Evolutionary conservation across 2,329 filamentous ascomycete species (phyloP).

Genomic region (Myriosclerotinia duriaeana): DNA sequence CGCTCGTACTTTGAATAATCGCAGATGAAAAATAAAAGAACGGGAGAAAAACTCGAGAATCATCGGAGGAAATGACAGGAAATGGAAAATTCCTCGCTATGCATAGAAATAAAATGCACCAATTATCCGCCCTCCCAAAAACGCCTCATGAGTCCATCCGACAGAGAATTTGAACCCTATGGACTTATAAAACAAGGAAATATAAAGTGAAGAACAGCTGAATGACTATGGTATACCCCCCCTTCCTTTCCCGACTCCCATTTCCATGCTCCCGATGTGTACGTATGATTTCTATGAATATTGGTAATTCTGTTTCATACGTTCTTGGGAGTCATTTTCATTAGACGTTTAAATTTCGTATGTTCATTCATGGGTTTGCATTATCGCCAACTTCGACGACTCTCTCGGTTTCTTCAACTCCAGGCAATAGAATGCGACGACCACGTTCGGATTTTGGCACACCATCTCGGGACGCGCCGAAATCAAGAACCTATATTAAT

Average conservation of each 20-base stretch:
- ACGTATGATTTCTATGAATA: not conserved
- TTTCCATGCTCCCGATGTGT: slow-evolving; percentile 16
- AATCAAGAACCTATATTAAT: slow-evolving; percentile 80
- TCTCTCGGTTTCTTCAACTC: slow-evolving; percentile 27
- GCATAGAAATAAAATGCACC: slow-evolving; percentile 11
- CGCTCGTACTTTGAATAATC: not conserved
- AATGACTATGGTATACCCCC: slow-evolving; percentile 19
- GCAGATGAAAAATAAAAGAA: not conserved
- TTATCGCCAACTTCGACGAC: slow-evolving; percentile 12
- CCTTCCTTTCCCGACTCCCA: slow-evolving; percentile 24
- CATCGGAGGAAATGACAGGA: not conserved
- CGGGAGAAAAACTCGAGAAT: not conserved
- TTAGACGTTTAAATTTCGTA: slow-evolving; percentile 21
- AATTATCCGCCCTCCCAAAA: not conserved
- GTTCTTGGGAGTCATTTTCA: slow-evolving; percentile 13
- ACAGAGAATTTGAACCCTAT: not conserved
- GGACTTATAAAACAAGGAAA: slow-evolving; percentile 10
- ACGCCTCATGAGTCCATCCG: slow-evolving; percentile 9
- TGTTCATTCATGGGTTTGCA: slow-evolving; percentile 18
- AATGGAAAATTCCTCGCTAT: slow-evolving; percentile 29
- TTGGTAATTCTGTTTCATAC: slow-evolving; percentile 3
- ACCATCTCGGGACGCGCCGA: slow-evolving; percentile 89
- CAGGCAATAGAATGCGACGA: slow-evolving; percentile 61
- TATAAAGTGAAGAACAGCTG: slow-evolving; percentile 4
- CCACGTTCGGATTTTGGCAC: slow-evolving; percentile 75